phyloP scores from a whole-genome alignment of 805 yeast species.

The Tetrapisispora namnaoensis region DNA sequence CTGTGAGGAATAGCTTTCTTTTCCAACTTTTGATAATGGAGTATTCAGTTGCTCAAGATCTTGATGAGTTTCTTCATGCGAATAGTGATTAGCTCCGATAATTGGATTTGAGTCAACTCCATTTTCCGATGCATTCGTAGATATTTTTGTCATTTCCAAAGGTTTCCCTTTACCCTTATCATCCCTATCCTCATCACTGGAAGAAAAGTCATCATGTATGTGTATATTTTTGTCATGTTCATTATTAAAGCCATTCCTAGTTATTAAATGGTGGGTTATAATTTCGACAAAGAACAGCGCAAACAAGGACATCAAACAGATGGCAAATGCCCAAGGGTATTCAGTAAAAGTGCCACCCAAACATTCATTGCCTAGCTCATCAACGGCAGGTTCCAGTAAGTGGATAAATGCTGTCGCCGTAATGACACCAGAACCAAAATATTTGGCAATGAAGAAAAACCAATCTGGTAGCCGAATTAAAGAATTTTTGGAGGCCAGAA shows the following conservation, averaged over 20 bases:
- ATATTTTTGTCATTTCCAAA: neutral
- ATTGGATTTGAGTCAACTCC: neutral
- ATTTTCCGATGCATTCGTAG: neutral
- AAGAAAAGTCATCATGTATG: neutral
- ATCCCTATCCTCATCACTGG: neutral
- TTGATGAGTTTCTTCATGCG: constrained; percentile 8
- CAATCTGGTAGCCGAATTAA: constrained; percentile 48
- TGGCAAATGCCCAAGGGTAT: constrained; percentile 51
- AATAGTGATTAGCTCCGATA: constrained; percentile 8
- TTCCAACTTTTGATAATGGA: constrained; percentile 11
- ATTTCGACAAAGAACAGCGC: constrained; percentile 41
- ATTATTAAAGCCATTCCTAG: constrained; percentile 11
- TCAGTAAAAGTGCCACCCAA: constrained; percentile 48
- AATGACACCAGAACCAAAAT: constrained; percentile 74
- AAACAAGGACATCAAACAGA: constrained; percentile 39
- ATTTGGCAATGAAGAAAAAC: constrained; percentile 54
- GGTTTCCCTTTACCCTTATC: neutral
- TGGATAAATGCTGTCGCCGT: constrained; percentile 70
- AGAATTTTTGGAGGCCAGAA: constrained; percentile 49
- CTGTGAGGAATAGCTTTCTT: constrained; percentile 47
- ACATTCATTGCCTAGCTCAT: constrained; percentile 37
- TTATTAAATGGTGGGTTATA: constrained; percentile 36
- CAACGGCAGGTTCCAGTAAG: constrained; percentile 43
- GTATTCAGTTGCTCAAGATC: constrained; percentile 7
- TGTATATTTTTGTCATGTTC: neutral